A percentile compares a stretch with the other conserved stretches of the same genome.
phyloP scores from a whole-genome alignment of 1,284 basidiomycete genomes.

The Malassezia vespertilionis region DNA sequence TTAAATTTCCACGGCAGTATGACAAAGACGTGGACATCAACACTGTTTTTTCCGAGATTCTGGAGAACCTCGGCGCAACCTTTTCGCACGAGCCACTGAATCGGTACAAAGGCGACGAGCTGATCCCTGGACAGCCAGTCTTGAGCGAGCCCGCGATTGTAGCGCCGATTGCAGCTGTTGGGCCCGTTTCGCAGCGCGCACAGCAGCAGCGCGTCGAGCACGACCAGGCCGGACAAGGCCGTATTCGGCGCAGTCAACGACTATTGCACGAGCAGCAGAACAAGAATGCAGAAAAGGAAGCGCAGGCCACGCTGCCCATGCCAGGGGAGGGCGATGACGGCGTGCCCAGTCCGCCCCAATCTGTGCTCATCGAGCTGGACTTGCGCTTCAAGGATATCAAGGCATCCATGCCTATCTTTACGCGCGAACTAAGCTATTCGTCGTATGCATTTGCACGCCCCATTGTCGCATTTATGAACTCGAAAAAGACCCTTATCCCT shows the following conservation, averaged over 20 bases:
- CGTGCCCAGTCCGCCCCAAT: constrained; percentile 19
- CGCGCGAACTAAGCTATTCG: constrained; percentile 61
- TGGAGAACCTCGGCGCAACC: constrained; percentile 61
- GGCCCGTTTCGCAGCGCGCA: constrained; percentile 32
- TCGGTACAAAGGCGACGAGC: constrained; percentile 47
- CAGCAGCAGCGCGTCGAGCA: constrained; percentile 24
- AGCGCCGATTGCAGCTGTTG: constrained; percentile 54
- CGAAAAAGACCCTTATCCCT: constrained; percentile 28
- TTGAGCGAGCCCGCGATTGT: constrained; percentile 75
- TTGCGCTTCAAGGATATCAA: constrained; percentile 90
- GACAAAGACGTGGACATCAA: constrained; percentile 62
- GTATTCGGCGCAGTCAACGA: constrained; percentile 11
- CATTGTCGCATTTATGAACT: constrained; percentile 84
- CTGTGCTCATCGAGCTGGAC: constrained; percentile 77
- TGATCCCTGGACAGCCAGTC: constrained; percentile 76
- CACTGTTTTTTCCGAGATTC: constrained; percentile 77
- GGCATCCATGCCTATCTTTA: constrained; percentile 66
- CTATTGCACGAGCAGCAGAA: neutral
- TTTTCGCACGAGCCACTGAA: constrained; percentile 14
- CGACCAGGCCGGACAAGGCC: constrained; percentile 19
- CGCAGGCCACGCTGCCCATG: neutral
- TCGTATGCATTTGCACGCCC: constrained; percentile 91
- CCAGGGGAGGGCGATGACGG: neutral
- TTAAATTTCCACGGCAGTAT: constrained; percentile 82
- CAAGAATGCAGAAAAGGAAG: neutral